These are phyloP conservation scores for Ambrosia trifida DNA, from an alignment of 129 eudicot species.

Conservation along the genomic window DNA sequence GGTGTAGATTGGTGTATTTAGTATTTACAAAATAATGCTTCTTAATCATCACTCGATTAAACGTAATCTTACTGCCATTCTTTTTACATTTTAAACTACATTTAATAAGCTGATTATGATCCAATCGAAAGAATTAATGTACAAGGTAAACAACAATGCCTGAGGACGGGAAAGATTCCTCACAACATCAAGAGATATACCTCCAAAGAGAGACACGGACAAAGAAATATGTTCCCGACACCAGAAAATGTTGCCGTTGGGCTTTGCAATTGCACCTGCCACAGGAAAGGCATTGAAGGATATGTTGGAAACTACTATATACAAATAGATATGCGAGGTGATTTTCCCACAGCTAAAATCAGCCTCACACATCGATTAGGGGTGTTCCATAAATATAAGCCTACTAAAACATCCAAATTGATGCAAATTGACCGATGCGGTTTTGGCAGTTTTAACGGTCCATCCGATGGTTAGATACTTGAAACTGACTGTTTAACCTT, in stretches of 20 bases:
- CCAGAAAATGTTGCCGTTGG: conserved; percentile 13
- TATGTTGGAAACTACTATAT: not conserved
- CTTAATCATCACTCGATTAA: conserved; percentile 12
- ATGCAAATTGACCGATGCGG: too few relatives aligned
- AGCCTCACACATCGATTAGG: not conserved
- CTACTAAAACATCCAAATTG: too few relatives aligned
- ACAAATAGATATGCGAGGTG: not conserved
- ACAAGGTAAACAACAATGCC: conserved; percentile 20
- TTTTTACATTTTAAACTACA: conserved; percentile 28
- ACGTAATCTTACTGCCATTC: conserved; percentile 12
- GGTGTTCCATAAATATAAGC: too few relatives aligned
- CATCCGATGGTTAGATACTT: too few relatives aligned
- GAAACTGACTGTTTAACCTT: too few relatives aligned
- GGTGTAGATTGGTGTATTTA: not conserved
- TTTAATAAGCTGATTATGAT: conserved; percentile 16
- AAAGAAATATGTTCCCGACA: not conserved
- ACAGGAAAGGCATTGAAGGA: not conserved
- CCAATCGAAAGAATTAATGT: conserved; percentile 24
- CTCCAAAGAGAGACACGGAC: not conserved
- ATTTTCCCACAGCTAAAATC: not conserved
- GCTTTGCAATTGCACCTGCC: conserved; percentile 4
- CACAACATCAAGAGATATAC: not conserved
- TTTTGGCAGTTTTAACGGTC: too few relatives aligned
- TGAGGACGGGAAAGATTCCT: conserved; percentile 14
- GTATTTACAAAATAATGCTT: conserved; percentile 10